These are phyloP conservation scores for Conticribra weissflogii DNA, from an alignment of 108 stramenopile species.

Conservation along the genomic window DNA sequence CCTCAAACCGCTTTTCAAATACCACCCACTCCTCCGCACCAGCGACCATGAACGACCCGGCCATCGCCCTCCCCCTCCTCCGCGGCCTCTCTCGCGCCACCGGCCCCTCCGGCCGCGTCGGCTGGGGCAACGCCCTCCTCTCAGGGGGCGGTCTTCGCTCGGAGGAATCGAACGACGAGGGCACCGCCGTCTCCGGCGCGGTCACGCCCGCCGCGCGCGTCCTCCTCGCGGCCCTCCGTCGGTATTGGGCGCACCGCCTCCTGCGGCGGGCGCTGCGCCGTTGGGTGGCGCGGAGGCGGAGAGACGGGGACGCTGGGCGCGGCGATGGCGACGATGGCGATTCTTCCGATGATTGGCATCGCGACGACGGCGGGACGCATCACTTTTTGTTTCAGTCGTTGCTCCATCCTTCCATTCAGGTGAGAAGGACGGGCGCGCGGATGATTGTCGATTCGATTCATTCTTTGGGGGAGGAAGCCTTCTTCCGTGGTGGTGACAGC, in stretches of 20 bases:
- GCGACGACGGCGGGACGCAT: conserved; percentile 16
- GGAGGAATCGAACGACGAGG: not conserved
- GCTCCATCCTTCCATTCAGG: conserved; percentile 33
- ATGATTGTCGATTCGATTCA: conserved; percentile 37
- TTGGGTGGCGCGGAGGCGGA: conserved; percentile 13
- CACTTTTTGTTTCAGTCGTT: conserved; percentile 45
- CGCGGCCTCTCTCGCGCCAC: not conserved
- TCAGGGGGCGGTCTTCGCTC: too few relatives aligned
- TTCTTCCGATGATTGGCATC: conserved; percentile 1
- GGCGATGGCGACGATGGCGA: not conserved
- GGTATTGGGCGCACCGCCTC: conserved; percentile 27
- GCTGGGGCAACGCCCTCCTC: too few relatives aligned
- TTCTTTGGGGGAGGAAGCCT: not conserved
- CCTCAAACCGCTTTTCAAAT: too few relatives aligned
- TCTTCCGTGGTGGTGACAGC: too few relatives aligned
- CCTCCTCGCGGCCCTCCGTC: conserved; percentile 23
- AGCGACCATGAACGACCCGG: not conserved
- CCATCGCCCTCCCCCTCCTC: not conserved
- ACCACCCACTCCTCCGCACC: too few relatives aligned
- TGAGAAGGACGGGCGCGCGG: conserved; percentile 23
- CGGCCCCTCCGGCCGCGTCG: not conserved
- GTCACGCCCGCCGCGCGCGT: conserved; percentile 11
- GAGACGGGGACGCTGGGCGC: not conserved
- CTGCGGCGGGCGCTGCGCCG: conserved; percentile 23
- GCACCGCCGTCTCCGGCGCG: not conserved